These are phyloP conservation scores for Colletotrichum paranaense DNA, from an alignment of 2,329 filamentous ascomycete genomes.

Conservation along the genomic window DNA sequence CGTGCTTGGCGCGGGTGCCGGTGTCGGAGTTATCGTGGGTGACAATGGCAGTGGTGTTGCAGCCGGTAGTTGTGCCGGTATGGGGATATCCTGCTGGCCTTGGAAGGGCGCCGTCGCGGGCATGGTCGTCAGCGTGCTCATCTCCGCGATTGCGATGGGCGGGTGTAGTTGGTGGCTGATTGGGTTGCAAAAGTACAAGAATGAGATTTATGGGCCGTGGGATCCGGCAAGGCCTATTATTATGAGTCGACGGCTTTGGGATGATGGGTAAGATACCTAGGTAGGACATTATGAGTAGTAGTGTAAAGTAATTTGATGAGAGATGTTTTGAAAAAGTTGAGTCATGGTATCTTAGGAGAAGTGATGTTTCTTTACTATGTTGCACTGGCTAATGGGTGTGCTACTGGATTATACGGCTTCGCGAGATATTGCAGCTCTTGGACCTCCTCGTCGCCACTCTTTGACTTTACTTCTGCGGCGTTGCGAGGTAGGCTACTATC, in stretches of 20 bases:
- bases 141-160: conserved; percentile 85
- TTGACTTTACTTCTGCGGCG: background rate
- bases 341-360: background rate
- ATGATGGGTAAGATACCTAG: conserved; percentile 46
- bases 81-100: conserved; percentile 49
- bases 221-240: conserved; percentile 93
- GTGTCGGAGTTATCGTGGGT: conserved; percentile 74
- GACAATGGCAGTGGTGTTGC: conserved; percentile 46
- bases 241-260: conserved; percentile 72
- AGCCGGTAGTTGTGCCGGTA: too few relatives aligned
- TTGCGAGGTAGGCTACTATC: background rate
- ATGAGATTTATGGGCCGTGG: conserved; percentile 98
- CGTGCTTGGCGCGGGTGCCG: conserved; percentile 82
- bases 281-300: background rate
- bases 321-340: background rate
- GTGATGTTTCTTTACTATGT: too few relatives aligned
- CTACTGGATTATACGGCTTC: background rate
- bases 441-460: background rate
- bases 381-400: too few relatives aligned
- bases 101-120: conserved; percentile 74
- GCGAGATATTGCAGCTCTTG: background rate
- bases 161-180: conserved; percentile 99
- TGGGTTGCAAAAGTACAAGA: conserved; percentile 97
- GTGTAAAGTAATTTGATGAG: background rate
- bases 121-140: conserved; percentile 78